Evolutionary conservation across 1,284 basidiomycete species (phyloP).

Genomic region (Sporisorium graminicola): DNA sequence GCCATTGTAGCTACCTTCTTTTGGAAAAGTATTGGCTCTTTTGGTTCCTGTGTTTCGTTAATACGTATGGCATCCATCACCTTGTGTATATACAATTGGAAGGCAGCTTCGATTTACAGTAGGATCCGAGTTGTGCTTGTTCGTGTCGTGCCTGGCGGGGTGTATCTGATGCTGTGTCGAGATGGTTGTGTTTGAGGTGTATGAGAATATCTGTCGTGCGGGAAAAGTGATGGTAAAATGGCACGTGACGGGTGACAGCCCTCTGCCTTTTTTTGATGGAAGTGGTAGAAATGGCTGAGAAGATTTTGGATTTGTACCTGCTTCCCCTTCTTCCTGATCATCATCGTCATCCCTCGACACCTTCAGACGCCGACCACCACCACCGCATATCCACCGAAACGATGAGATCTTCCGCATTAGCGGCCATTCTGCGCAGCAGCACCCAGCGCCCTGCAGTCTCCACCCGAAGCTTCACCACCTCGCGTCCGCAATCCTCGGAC

Average conservation of each 20-base stretch:
- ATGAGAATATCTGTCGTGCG: background rate
- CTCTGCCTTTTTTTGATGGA: background rate
- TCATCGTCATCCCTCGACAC: conserved; percentile 1
- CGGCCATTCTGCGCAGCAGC: conserved; percentile 4
- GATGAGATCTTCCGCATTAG: conserved; percentile 9
- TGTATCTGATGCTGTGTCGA: background rate
- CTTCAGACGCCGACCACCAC: background rate
- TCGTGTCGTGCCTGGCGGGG: background rate
- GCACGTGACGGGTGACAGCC: conserved; percentile 2
- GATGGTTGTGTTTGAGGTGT: background rate
- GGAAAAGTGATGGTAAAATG: background rate
- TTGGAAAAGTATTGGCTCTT: too few relatives aligned
- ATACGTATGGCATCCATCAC: background rate
- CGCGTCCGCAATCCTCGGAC: background rate
- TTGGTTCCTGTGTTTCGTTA: background rate
- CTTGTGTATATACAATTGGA: conserved; percentile 6
- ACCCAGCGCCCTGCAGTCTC: background rate
- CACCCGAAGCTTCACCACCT: conserved; percentile 4
- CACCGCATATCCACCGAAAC: background rate
- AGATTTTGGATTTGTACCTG: background rate
- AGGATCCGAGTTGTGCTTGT: background rate
- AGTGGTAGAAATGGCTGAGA: background rate
- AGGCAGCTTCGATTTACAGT: background rate
- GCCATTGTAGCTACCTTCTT: background rate
- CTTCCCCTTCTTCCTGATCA: background rate